Base-by-base conservation (phyloP, 176 grass and related monocot genomes). In the Rhynchospora pubera region DNA sequence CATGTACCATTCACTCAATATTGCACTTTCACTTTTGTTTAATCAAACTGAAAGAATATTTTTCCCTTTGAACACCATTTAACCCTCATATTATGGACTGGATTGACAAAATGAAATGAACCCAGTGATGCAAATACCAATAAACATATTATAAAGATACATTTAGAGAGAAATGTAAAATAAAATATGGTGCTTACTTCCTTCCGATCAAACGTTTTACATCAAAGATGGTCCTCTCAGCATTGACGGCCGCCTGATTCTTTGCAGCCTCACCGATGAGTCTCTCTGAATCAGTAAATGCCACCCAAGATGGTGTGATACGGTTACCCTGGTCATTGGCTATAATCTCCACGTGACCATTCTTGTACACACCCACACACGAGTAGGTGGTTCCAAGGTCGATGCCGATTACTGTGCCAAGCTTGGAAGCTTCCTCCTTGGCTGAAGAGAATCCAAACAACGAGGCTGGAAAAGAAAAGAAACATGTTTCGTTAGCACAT, bases 251-350 rank as follows among this genome's bases (percentile, higher is more conserved):
- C 10, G 89, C 91, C 89, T 87, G 89, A 84, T 91, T 94, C 79
- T 94, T 94, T 71, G 91, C 91, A 65, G 91, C 89, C 90, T 94
- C 87, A 34, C 89, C 92, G n/a, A 94, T 94, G 14, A 94, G 77
- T 22, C 92, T 87, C 89, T 94, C 87, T 6, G 80, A 2, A 39
- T 90, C 91, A 42, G 91, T 93, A 80, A 93, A 93, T 15, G 91
- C 91, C 19, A 91, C 91, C 89, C 91, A 91, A 44, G 91, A 93
- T 1, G 91, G 89, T 3, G 89, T 93, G 73, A 93, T 93, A 30
- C 87, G 78, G 45, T 84, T 79, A 82, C 16, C 90, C 78, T 86
- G 91, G 87, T 76, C 90, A 69, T 89, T 89, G 34, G 87, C 87
- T 46, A 89, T 89, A 39, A 89, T 89, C 60, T 89, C 87, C 58